Evolutionary conservation across 2,329 filamentous ascomycete genomes (phyloP), one percentile per base, ranked within the genome.

Genomic region (Cladophialophora exuberans): DNA sequence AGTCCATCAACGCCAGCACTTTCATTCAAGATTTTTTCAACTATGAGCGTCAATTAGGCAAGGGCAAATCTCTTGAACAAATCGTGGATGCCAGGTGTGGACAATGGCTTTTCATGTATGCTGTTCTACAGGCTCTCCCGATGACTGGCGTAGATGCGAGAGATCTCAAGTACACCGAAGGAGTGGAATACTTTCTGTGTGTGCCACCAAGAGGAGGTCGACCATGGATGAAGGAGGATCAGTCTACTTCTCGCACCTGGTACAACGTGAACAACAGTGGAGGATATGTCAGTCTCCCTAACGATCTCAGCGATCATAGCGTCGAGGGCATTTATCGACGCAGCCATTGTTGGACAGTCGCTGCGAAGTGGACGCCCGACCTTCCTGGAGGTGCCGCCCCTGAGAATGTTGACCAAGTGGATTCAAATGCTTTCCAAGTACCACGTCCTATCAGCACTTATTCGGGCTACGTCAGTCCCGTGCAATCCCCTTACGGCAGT

Each of bases 291-390:
- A 80, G 74, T 57, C 69, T 88, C 4, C 84, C 86, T 1, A 79
- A 79, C 0, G 84, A 88, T 64, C 73, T 86, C 22, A 81, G 88
- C 38, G 81, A 86, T 60, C 80, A 87, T 62, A 82, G 85, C 15
- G 80, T 86, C 1, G 86, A 89, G 65, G 85, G 83, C 39, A 80
- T 86, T 38, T 89, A 87, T 69, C 79, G 82, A 13, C 81, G 85
- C 36, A 86, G 82, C 57, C 86, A 89, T 66, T 88, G 85, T 70
- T 89, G 86, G 86, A 72, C 79, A 54, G 77, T 80, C 64, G 85
- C 84, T 2, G 78, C 83, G 62, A 75, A 80, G 62, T 88, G 86
- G 86, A 76, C 76, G 6, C 73, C 75, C 36, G 73, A 75, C 30
- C 72, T 74, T 15, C 68, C 69, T 6, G 23, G 49, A 62, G 67